A percentile compares a stretch with the other conserved stretches of the same genome.
Conservation (phyloP, 345 rosid species). For the Heritiera fomes region DNA sequence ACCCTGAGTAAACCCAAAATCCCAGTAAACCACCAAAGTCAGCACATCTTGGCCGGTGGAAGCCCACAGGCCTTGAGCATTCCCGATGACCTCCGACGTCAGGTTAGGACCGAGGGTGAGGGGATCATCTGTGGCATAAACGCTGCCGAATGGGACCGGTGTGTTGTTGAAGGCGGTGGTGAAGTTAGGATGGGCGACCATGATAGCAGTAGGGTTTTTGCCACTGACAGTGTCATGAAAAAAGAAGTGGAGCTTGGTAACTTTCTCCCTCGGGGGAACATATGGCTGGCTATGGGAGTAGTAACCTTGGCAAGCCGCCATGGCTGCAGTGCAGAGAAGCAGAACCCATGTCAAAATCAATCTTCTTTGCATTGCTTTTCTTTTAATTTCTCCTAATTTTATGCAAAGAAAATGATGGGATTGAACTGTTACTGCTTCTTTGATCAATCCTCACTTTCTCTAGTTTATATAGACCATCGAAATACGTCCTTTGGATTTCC, state of each 20-base stretch:
- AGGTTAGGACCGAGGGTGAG: constrained; percentile 35
- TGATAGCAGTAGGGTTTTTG: no score
- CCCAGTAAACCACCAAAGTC: constrained; percentile 33
- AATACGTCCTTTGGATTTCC: not conserved
- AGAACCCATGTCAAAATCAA: no score
- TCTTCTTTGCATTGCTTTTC: not conserved
- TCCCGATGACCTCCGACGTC: constrained; percentile 39
- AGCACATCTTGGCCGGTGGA: constrained; percentile 8
- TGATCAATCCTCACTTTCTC: not conserved
- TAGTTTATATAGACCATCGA: not conserved
- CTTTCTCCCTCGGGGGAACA: no score
- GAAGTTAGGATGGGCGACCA: no score
- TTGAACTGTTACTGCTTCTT: not conserved
- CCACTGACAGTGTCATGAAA: no score
- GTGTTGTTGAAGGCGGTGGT: constrained; percentile 8
- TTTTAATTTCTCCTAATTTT: no score
- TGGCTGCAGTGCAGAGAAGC: no score
- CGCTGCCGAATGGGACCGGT: constrained; percentile 31
- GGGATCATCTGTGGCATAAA: constrained; percentile 42
- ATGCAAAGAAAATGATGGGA: not conserved
- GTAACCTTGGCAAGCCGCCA: no score
- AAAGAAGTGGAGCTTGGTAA: no score
- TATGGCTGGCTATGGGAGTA: no score
- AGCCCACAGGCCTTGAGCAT: constrained; percentile 45
- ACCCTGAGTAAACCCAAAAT: constrained; percentile 44